Conservation (phyloP, 2,329 filamentous ascomycete species). For the Thermoascus crustaceus region DNA sequence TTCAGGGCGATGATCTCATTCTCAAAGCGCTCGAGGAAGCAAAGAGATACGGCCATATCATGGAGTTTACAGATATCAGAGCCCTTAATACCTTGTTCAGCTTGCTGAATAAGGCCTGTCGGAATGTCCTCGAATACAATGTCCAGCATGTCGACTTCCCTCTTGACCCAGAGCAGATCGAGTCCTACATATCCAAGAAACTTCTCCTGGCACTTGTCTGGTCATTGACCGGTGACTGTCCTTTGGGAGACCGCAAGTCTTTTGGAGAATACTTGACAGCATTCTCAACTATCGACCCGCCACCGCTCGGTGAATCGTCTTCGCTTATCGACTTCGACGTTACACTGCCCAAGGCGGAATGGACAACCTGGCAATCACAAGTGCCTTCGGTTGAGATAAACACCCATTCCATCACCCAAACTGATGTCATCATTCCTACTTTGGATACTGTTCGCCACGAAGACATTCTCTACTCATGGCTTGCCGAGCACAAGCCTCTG, state of each 20-base stretch:
- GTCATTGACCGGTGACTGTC: conserved; percentile 93
- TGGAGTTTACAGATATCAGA: conserved; percentile 91
- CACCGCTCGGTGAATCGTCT: conserved; percentile 65
- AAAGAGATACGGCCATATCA: conserved; percentile 80
- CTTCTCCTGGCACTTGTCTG: conserved; percentile 85
- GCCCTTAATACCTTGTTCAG: conserved; percentile 92
- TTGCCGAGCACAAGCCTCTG: conserved; percentile 95
- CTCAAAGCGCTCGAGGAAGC: conserved; percentile 68
- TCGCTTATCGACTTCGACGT: conserved; percentile 97
- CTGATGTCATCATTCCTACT: conserved; percentile 96
- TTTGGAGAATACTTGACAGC: conserved; percentile 81
- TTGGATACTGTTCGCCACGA: conserved; percentile 96
- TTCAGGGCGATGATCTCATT: conserved; percentile 75
- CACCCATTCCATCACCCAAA: conserved; percentile 95
- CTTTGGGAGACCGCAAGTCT: conserved; percentile 72
- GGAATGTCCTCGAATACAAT: conserved; percentile 93
- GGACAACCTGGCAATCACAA: conserved; percentile 88
- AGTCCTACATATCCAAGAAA: conserved; percentile 87
- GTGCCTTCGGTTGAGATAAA: conserved; percentile 95
- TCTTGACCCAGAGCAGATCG: conserved; percentile 79
- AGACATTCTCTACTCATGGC: conserved; percentile 98
- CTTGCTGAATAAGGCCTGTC: conserved; percentile 84
- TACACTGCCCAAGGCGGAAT: conserved; percentile 74
- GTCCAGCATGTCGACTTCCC: conserved; percentile 90
- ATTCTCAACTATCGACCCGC: conserved; percentile 77